phyloP scores from a whole-genome alignment of 2,329 filamentous ascomycete species.

The Aaosphaeria pasadenensis region DNA sequence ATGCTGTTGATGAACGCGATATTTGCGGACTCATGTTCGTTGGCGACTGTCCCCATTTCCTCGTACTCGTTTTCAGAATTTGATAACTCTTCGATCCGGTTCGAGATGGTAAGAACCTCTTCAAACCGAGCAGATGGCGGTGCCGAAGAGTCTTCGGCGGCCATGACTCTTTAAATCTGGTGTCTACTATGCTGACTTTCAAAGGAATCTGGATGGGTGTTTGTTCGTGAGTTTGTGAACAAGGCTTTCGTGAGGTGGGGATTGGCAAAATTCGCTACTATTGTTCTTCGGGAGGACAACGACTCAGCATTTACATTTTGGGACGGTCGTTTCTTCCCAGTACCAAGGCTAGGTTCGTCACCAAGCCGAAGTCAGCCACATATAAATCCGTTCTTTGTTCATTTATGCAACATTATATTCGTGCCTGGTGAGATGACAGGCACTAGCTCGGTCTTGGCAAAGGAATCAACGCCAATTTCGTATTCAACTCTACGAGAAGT shows the following conservation, averaged over 20 bases:
- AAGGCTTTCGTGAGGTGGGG: conserved; percentile 15
- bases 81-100: conserved; percentile 37
- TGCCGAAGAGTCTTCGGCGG: conserved; percentile 6
- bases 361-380: too few relatives aligned
- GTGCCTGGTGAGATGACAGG: too few relatives aligned
- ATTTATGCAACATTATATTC: too few relatives aligned
- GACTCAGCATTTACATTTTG: too few relatives aligned
- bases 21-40: conserved; percentile 23
- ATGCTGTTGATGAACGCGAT: conserved; percentile 28
- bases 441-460: too few relatives aligned
- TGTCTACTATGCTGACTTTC: conserved; percentile 6
- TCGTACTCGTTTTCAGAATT: conserved; percentile 33
- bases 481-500: too few relatives aligned
- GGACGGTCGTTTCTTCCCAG: too few relatives aligned
- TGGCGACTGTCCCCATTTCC: conserved; percentile 30
- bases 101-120: conserved; percentile 19
- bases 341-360: too few relatives aligned
- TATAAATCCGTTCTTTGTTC: too few relatives aligned
- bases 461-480: too few relatives aligned
- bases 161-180: conserved; percentile 19
- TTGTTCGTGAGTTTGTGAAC: conserved; percentile 20
- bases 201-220: conserved; percentile 11
- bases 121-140: conserved; percentile 21
- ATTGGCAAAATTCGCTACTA: conserved; percentile 7
- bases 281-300: conserved; percentile 7